These are phyloP conservation scores for Blastobotrys arbuscula DNA, from an alignment of 1,139 yeast genomes.

Conservation along the genomic window DNA sequence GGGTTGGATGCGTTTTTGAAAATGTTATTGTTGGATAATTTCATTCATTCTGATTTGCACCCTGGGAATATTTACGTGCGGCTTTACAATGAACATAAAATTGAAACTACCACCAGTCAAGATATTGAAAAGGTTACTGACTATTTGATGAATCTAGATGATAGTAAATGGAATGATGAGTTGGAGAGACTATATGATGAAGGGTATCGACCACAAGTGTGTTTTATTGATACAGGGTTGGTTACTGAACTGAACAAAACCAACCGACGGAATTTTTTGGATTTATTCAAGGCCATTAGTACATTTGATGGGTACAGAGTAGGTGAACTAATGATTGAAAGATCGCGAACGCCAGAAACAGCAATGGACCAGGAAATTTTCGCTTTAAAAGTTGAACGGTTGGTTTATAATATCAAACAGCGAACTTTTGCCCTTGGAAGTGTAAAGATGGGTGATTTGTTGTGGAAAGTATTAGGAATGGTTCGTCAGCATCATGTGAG, in stretches of 20 bases:
- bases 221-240: constrained; percentile 88
- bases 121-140: constrained; percentile 23
- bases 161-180: constrained; percentile 47
- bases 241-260: constrained; percentile 78
- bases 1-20: constrained; percentile 87
- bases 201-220: constrained; percentile 79
- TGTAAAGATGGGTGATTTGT: constrained; percentile 83
- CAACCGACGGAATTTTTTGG: constrained; percentile 82
- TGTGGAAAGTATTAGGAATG: constrained; percentile 84
- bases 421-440: constrained; percentile 91
- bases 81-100: constrained; percentile 39
- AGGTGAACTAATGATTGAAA: constrained; percentile 90
- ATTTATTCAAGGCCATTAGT: constrained; percentile 80
- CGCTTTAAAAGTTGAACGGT: constrained; percentile 77
- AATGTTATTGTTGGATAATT: constrained; percentile 88
- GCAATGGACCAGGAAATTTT: constrained; percentile 79
- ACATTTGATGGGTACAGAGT: constrained; percentile 92
- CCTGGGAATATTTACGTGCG: constrained; percentile 92
- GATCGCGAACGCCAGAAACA: constrained; percentile 91
- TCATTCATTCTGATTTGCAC: constrained; percentile 92
- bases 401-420: constrained; percentile 75
- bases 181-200: constrained; percentile 48
- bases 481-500: constrained; percentile 91
- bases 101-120: constrained; percentile 14
- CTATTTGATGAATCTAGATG: constrained; percentile 36